Evolutionary conservation across 768 basidiomycete species (phyloP).

Genomic region (Tylopilus cervinicoccineus): DNA sequence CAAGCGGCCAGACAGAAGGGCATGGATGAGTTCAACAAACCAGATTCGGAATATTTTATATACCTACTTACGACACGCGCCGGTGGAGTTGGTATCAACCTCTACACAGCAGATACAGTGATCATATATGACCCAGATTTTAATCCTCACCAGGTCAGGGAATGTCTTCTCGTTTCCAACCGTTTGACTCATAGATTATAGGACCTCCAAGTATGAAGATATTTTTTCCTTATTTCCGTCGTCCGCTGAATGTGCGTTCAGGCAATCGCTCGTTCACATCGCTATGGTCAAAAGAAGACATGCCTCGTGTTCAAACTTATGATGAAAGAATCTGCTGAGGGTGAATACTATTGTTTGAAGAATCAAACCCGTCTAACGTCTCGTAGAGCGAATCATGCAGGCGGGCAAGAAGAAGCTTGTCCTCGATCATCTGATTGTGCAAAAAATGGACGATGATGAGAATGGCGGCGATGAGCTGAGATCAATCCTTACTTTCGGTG

Average conservation of each 20-base stretch:
- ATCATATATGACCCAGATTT: conserved; percentile 95
- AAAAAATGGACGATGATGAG: conserved; percentile 89
- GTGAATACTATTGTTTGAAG: conserved; percentile 33
- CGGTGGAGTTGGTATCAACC: conserved; percentile 91
- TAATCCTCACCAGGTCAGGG: conserved; percentile 87
- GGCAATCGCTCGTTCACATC: conserved; percentile 93
- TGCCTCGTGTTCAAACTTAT: conserved; percentile 95
- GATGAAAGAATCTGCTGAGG: conserved; percentile 92
- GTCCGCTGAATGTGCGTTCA: conserved; percentile 30
- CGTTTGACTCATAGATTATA: conserved; percentile 27
- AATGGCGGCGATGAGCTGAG: conserved; percentile 76
- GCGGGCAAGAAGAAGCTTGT: conserved; percentile 94
- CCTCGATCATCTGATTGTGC: conserved; percentile 91
- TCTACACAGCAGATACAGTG: conserved; percentile 89
- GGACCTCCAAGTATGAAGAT: conserved; percentile 78
- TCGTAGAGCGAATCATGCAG: conserved; percentile 82
- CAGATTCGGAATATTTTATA: conserved; percentile 83
- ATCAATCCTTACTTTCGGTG: conserved; percentile 87
- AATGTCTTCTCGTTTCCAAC: not conserved
- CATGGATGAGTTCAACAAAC: conserved; percentile 93
- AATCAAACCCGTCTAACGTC: conserved; percentile 3
- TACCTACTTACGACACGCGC: conserved; percentile 92
- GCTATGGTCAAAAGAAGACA: conserved; percentile 93
- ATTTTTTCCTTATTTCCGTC: not conserved
- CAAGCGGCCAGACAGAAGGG: conserved; percentile 83